Evolutionary conservation across 129 eudicot species (phyloP).

Genomic region (Helianthus tuberosus): DNA sequence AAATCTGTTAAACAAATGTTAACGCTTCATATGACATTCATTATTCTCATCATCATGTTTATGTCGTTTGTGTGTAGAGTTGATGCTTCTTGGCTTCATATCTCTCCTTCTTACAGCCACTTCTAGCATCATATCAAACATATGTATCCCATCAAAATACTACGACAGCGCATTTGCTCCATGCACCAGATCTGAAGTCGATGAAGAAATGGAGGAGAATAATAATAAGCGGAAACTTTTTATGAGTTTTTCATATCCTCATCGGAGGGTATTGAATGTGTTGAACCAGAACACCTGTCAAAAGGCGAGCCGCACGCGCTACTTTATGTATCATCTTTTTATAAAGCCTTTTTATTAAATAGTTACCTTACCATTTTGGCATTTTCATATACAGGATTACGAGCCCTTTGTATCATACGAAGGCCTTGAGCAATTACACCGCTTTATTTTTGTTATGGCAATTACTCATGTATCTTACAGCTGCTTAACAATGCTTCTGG

Average conservation of each 20-base stretch:
- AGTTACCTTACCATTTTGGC: neutral
- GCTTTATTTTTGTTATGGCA: conserved; percentile 98
- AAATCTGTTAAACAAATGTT: neutral
- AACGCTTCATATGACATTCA: neutral
- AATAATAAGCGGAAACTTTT: conserved; percentile 58
- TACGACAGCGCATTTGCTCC: conserved; percentile 86
- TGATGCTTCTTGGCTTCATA: conserved; percentile 99
- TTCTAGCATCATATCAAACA: conserved; percentile 83
- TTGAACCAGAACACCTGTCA: conserved; percentile 69
- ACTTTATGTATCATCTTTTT: conserved; percentile 10
- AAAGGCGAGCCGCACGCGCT: conserved; percentile 51
- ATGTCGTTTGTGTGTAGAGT: conserved; percentile 55
- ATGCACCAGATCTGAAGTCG: conserved; percentile 68
- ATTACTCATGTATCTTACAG: conserved; percentile 92
- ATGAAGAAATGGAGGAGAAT: conserved; percentile 51
- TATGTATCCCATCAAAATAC: conserved; percentile 83
- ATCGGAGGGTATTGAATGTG: conserved; percentile 63
- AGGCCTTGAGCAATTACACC: conserved; percentile 98
- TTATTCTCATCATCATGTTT: conserved; percentile 17
- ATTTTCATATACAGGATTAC: conserved; percentile 49
- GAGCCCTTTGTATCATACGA: conserved; percentile 98
- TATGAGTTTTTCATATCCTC: conserved; percentile 41
- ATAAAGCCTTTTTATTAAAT: neutral
- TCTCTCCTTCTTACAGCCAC: conserved; percentile 96
- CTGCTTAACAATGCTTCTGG: conserved; percentile 98